Percentiles rank a stretch among this genome's conserved stretches.
Evolutionary conservation across 768 basidiomycete species (phyloP).

Genomic region (Kwoniella sp.): DNA sequence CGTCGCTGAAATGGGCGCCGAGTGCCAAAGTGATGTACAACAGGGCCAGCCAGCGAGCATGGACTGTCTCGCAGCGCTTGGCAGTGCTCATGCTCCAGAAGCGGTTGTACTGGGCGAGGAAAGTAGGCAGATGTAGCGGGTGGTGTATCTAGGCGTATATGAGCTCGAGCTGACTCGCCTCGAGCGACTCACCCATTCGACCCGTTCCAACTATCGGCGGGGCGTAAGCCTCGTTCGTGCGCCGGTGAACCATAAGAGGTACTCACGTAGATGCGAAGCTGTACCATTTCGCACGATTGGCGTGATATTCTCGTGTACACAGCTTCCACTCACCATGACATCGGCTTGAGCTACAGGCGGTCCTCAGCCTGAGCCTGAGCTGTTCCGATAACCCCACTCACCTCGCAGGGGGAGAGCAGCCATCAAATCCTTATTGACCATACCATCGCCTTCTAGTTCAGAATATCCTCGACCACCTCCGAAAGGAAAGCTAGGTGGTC

Average conservation of each 20-base stretch:
- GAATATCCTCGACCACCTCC: background rate
- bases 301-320: background rate
- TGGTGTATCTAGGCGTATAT: constrained; percentile 10
- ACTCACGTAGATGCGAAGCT: constrained; percentile 9
- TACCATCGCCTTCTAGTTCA: background rate
- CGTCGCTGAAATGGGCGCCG: constrained; percentile 17
- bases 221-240: too few species aligned
- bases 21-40: constrained; percentile 15
- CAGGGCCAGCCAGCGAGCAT: constrained; percentile 17
- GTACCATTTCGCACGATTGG: background rate
- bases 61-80: constrained; percentile 7
- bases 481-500: background rate
- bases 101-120: constrained; percentile 17
- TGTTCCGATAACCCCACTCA: background rate
- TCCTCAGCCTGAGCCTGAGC: constrained; percentile 6
- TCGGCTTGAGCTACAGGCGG: too few species aligned
- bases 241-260: background rate
- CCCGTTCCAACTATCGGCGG: constrained; percentile 6
- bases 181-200: constrained; percentile 14
- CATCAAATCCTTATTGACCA: constrained; percentile 11
- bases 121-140: constrained; percentile 15
- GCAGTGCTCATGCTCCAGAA: constrained; percentile 9
- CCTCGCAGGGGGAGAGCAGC: constrained; percentile 1
- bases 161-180: too few species aligned
- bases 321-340: background rate